These are phyloP conservation scores for Oryza longistaminata DNA, from an alignment of 176 grass and related monocot genomes.

Conservation along the genomic window DNA sequence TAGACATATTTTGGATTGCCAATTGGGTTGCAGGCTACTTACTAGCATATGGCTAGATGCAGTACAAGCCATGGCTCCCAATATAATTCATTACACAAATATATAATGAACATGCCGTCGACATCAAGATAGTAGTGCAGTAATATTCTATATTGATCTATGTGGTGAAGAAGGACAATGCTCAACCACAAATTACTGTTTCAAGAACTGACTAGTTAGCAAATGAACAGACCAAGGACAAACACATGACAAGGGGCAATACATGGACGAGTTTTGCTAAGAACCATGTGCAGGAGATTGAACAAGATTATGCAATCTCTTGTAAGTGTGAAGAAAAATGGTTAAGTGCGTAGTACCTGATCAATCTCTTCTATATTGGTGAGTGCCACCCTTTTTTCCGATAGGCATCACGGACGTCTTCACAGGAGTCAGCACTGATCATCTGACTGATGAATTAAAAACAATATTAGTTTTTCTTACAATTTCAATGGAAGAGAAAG, in stretches of 20 bases:
- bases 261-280: conserved; percentile 13
- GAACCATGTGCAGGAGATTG: conserved; percentile 29
- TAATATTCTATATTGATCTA: conserved; percentile 7
- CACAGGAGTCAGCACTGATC: conserved; percentile 96
- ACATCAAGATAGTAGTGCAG: not conserved
- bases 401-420: conserved; percentile 93
- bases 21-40: not conserved
- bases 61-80: not conserved
- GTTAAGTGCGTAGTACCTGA: conserved; percentile 58
- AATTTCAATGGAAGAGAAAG: conserved; percentile 26
- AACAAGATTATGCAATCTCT: conserved; percentile 13
- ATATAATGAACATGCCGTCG: not conserved
- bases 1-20: not conserved
- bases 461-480: conserved; percentile 31
- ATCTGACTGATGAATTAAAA: conserved; percentile 69
- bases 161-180: conserved; percentile 11
- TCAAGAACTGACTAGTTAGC: not conserved
- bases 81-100: not conserved
- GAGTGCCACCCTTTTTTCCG: conserved; percentile 87
- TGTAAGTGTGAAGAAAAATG: conserved; percentile 6
- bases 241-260: conserved; percentile 5
- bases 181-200: not conserved
- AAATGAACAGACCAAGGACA: conserved; percentile 25
- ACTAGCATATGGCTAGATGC: conserved; percentile 7
- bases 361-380: conserved; percentile 77